Evolutionary conservation across 805 yeast genomes (phyloP).

Genomic region (Hanseniaspora pseudoguilliermondii): DNA sequence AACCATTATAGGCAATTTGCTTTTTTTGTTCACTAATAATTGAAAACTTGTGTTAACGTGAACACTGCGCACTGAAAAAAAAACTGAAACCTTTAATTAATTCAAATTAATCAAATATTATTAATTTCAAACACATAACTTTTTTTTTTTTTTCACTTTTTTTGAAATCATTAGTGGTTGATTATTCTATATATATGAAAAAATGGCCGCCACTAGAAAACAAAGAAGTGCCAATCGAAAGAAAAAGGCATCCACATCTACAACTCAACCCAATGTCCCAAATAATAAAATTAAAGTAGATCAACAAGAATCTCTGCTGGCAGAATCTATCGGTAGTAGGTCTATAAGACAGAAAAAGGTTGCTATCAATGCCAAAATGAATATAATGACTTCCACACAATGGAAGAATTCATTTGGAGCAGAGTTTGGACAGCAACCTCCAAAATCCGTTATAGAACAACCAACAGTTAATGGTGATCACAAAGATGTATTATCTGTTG

Average conservation of each 20-base stretch:
- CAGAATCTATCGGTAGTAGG: slow-evolving; percentile 10
- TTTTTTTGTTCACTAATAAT: too few relatives aligned
- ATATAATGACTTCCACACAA: slow-evolving; percentile 2
- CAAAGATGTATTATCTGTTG: slow-evolving; percentile 85
- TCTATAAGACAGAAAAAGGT: slow-evolving; percentile 12
- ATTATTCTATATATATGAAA: not conserved
- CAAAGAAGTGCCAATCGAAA: not conserved
- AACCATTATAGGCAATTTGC: too few relatives aligned
- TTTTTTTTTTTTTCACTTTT: too few relatives aligned
- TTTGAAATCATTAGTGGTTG: not conserved
- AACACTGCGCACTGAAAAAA: too few relatives aligned
- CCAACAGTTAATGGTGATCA: slow-evolving; percentile 22
- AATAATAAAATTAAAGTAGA: not conserved
- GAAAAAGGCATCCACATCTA: not conserved
- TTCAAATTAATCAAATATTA: too few relatives aligned
- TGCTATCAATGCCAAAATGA: slow-evolving; percentile 7
- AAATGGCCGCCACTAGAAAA: slow-evolving; percentile 11
- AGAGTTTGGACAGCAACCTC: slow-evolving; percentile 7
- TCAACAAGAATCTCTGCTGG: not conserved
- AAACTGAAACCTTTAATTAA: too few relatives aligned
- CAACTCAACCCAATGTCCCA: not conserved
- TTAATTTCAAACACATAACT: too few relatives aligned
- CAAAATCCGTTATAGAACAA: slow-evolving; percentile 13
- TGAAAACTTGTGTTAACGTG: too few relatives aligned
- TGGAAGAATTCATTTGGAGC: slow-evolving; percentile 1